A percentile compares a stretch with the other conserved stretches of the same genome.
phyloP scores from a whole-genome alignment of 2,329 filamentous ascomycete genomes.

The Colletotrichum sp. region DNA sequence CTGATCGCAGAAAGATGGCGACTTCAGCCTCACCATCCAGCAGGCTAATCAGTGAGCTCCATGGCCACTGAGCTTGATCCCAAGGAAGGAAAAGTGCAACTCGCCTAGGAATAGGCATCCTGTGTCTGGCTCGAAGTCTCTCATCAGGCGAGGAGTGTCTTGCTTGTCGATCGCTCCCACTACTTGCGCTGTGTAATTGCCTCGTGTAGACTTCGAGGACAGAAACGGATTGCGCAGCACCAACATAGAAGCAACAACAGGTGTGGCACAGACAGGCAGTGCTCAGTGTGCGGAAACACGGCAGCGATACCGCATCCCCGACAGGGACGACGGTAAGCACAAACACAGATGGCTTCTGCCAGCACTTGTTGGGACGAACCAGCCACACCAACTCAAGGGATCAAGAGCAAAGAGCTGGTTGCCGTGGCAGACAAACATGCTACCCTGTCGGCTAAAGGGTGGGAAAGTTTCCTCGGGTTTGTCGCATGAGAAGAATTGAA shows the following conservation, averaged over 20 bases:
- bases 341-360: background rate
- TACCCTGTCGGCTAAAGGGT: background rate
- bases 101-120: background rate
- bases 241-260: background rate
- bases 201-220: background rate
- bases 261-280: background rate
- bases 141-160: background rate
- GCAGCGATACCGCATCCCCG: background rate
- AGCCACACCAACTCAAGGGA: background rate
- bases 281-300: background rate
- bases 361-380: background rate
- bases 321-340: background rate
- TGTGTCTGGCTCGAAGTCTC: background rate
- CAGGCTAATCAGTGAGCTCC: background rate
- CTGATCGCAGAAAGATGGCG: background rate
- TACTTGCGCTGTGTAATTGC: background rate
- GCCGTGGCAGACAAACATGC: background rate
- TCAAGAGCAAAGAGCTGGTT: background rate
- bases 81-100: background rate
- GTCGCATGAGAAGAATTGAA: background rate
- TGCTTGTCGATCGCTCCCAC: background rate
- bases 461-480: background rate
- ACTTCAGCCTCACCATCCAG: background rate
- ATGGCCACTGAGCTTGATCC: background rate
- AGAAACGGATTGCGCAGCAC: background rate